These are phyloP conservation scores for Rhynchospora breviuscula DNA, from an alignment of 176 grass and related monocot species.

Conservation along the genomic window DNA sequence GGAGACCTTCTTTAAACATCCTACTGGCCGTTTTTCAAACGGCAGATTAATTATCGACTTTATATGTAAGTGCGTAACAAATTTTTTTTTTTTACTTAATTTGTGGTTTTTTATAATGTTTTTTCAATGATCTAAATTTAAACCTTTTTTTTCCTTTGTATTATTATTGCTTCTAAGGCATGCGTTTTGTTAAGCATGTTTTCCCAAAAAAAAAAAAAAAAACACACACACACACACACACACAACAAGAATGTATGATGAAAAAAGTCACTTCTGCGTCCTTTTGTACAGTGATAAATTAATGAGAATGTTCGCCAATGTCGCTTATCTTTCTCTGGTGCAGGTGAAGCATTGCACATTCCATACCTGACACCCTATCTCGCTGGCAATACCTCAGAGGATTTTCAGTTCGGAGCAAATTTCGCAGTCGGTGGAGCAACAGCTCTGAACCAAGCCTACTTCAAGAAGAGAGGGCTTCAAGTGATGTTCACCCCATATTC, in stretches of 20 bases:
- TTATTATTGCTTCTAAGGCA: too few species aligned
- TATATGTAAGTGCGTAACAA: constrained; percentile 29
- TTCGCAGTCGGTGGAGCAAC: constrained; percentile 72
- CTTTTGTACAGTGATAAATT: background rate
- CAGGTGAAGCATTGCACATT: constrained; percentile 48
- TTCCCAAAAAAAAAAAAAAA: too few species aligned
- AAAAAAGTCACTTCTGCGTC: background rate
- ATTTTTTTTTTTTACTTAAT: background rate
- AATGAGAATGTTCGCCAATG: background rate
- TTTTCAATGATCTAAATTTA: background rate
- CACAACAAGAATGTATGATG: too few species aligned
- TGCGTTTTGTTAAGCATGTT: too few species aligned
- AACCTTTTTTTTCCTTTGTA: background rate
- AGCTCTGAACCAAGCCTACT: constrained; percentile 48
- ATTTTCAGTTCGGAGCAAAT: constrained; percentile 60
- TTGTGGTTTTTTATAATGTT: background rate
- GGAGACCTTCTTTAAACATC: constrained; percentile 68
- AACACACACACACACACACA: too few species aligned
- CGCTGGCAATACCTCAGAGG: constrained; percentile 25
- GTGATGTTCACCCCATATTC: constrained; percentile 43
- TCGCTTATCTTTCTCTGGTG: background rate
- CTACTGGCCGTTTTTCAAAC: constrained; percentile 67
- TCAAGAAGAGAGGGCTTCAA: constrained; percentile 36
- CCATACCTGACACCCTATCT: constrained; percentile 51
- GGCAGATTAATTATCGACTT: constrained; percentile 70